Base-by-base conservation (phyloP, 495 filamentous ascomycete species). In the Neurospora sublineolata region DNA sequence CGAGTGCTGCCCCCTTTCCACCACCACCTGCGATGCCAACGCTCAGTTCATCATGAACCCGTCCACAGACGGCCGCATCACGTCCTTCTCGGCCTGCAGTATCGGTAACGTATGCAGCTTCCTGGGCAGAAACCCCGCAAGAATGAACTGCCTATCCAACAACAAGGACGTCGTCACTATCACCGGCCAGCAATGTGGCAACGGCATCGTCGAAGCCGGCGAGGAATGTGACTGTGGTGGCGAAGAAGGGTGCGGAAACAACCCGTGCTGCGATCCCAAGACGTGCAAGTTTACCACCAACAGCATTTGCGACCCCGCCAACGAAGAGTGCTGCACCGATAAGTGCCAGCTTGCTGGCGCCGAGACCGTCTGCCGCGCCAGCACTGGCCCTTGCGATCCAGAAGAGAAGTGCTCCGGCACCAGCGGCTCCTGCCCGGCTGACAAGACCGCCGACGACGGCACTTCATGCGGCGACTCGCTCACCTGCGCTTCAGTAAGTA, bases 201-300 rank as follows among this genome's bases (percentile, higher is more conserved):
- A 99, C 80, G 95, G 95, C 64, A 98, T 99, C 73, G 96, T 99
- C 46, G 95, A 99, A 80, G 80, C 85, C 11, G 95, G 93, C 73
- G 95, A 99, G 80, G 91, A 99, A 18, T 99, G 95, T 80, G 95
- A 99, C 81, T 99, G 95, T 77, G 96, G 95, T 69, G 95, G 94
- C 52, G 79, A 79, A 8, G 81, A 82, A 38, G 87, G 86, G 52
- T 99, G 95, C 79, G 87, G 83, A 20, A 79, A 84, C 74, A 93
- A 99, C 80, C 71, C 75, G 36, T 99, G 95, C 84, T 99, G 95
- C 80, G 86, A 99, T 75, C 80, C 94, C 3, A 88, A 79, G 7
- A 98, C 96, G 14, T 99, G 95, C 87, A 93, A 91, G 80, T 97
- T 96, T 84, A 91, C 86, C 69, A 77, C 81, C 68, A 85, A 81